Evolutionary conservation across 805 yeast species (phyloP), one percentile per base, ranked within the genome.

Genomic region (Lachancea waltii): DNA sequence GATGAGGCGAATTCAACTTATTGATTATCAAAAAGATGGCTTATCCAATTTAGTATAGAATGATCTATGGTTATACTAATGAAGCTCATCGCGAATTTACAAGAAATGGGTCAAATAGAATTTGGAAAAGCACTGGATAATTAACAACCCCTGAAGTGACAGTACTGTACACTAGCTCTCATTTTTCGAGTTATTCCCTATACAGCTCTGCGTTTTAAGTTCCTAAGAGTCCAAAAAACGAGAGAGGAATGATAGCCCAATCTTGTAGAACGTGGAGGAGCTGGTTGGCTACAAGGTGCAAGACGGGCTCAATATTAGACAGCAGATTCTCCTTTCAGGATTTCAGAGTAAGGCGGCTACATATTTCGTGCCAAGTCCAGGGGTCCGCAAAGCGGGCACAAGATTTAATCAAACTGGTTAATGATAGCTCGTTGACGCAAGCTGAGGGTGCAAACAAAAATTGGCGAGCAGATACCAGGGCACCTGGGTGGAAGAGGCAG

Each of bases 401-500:
- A 31, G 40, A 41, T 7, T 41, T 46, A 8, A 39, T 54, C 8
- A 47, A 47, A 19, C 36, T 41, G 16, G 41, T 53, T 7, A 50
- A 49, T 23, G 34, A 41, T 6, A 42, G 49, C 7, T 44, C 48
- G 36, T 35, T 42, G 37, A 33, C 47, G 8, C 15, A 48, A 38
- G 33, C 42, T 37, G 38, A 39, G 33, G 30, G 46, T 40, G 34
- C 47, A 40, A 19, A 47, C 48, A 9, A 35, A 44, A 14, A 29
- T 40, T 75, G 77, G 82, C 60, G 73, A 37, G 53, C 51, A 31
- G 55, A 53, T 38, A 52, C 41, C 30, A 49, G 45, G 41, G 62
- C 65, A n/a, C 81, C 84, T 1, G 75, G 70, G 24, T 89, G 95
- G 92, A 64, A 73, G 48, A 72, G 79, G 48, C 78, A 86, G 48